Conservation (phyloP, 768 basidiomycete genomes). For the Chalciporus chontae region DNA sequence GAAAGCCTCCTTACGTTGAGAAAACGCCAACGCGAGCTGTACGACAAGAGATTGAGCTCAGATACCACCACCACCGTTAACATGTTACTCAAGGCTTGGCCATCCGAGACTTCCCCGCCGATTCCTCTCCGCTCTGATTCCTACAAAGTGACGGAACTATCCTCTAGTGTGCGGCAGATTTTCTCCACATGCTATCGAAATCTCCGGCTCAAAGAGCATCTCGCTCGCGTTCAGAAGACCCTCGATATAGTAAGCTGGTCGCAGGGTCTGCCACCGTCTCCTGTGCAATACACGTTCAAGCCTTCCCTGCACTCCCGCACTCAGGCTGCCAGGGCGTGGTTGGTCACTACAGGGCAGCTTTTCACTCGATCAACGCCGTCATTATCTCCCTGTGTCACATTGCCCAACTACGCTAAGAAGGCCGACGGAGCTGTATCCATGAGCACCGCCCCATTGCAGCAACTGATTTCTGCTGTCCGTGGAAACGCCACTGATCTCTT, state of each 20-base stretch:
- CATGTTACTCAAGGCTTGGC: no score
- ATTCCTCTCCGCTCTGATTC: background rate
- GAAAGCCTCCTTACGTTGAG: no score
- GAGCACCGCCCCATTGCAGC: background rate
- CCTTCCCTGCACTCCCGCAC: background rate
- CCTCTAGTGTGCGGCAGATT: background rate
- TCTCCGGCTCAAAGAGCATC: constrained; percentile 4
- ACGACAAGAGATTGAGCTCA: no score
- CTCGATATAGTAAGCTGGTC: background rate
- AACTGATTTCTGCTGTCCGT: background rate
- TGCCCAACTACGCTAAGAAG: background rate
- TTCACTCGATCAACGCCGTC: background rate
- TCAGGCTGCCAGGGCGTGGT: background rate
- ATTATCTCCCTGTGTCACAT: background rate
- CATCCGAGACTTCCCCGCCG: no score
- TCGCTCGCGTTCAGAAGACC: constrained; percentile 1
- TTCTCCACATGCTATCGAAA: constrained; percentile 17
- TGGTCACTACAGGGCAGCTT: background rate
- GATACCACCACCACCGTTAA: no score
- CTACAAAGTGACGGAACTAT: background rate
- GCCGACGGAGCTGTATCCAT: background rate
- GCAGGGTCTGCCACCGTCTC: background rate
- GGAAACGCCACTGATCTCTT: no score
- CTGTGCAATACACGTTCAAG: background rate
- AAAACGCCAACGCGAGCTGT: no score